Conservation (phyloP, 2,329 filamentous ascomycete genomes). For the Xylariaceae sp. region DNA sequence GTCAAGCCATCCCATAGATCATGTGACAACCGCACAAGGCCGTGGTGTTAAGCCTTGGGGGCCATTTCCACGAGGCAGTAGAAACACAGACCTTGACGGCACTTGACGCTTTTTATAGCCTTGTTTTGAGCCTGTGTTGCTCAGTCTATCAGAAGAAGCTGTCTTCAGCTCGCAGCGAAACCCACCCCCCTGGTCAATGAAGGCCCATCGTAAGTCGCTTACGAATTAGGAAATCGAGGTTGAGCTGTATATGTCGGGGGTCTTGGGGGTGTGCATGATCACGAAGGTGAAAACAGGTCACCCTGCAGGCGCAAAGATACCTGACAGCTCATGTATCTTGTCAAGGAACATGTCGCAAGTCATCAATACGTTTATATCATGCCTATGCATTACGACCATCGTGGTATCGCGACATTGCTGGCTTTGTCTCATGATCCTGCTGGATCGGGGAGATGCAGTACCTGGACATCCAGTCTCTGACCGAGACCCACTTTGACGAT, state of each 20-base stretch:
- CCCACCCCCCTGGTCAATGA: too few species aligned
- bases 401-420: too few species aligned
- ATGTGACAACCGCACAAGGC: constrained; percentile 26
- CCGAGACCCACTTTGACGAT: constrained; percentile 15
- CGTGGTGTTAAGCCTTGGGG: constrained; percentile 17
- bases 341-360: constrained; percentile 5
- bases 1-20: constrained; percentile 21
- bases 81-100: constrained; percentile 13
- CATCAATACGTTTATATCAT: too few species aligned
- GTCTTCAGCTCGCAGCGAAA: constrained; percentile 6
- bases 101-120: constrained; percentile 16
- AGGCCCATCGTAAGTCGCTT: constrained; percentile 9
- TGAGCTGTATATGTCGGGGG: constrained; percentile 10
- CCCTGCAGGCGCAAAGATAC: constrained; percentile 18
- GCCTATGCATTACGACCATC: too few species aligned
- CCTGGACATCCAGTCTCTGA: constrained; percentile 15
- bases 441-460: too few species aligned
- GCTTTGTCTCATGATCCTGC: too few species aligned
- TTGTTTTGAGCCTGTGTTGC: constrained; percentile 7
- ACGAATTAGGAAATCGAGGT: constrained; percentile 20
- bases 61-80: constrained; percentile 14
- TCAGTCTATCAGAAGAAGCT: constrained; percentile 7
- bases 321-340: constrained; percentile 8
- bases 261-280: constrained; percentile 20
- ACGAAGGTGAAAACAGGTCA: too few species aligned